Conservation (phyloP, 2,329 filamentous ascomycete genomes). For the Cladosporium sp. region DNA sequence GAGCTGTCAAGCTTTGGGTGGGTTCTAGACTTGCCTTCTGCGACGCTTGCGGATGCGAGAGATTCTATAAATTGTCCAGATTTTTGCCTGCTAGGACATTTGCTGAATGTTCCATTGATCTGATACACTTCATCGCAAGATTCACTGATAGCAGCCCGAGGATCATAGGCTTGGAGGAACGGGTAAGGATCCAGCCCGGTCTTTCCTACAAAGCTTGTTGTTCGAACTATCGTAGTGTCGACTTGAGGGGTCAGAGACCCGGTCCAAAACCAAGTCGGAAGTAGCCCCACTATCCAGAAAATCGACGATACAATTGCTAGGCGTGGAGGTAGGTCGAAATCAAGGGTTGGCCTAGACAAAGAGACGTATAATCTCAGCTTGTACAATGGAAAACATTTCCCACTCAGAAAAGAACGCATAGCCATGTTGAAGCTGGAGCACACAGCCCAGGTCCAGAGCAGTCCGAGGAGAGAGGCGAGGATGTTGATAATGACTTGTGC, state of each 20-base stretch:
- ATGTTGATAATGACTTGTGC: too few relatives aligned
- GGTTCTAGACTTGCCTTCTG: background rate
- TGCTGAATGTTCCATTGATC: background rate
- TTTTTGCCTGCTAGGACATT: background rate
- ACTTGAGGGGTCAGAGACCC: background rate
- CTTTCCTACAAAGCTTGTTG: background rate
- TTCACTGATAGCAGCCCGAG: too few relatives aligned
- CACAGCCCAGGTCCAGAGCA: too few relatives aligned
- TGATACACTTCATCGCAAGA: too few relatives aligned
- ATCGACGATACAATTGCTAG: background rate
- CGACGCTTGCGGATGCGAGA: background rate
- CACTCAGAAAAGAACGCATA: too few relatives aligned
- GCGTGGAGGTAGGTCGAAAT: background rate
- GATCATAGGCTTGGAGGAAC: background rate
- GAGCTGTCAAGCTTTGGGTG: constrained; percentile 2
- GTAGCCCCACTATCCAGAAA: background rate
- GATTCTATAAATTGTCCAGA: background rate
- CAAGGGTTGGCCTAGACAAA: background rate
- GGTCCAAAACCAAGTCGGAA: constrained; percentile 4
- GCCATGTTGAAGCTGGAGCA: too few relatives aligned
- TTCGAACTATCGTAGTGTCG: background rate
- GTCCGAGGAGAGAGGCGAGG: too few relatives aligned
- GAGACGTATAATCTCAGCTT: background rate
- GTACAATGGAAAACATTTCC: too few relatives aligned
- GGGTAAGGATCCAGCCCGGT: background rate